Base-by-base conservation (phyloP, 768 basidiomycete species). In the Pleurotus ostreatus region DNA sequence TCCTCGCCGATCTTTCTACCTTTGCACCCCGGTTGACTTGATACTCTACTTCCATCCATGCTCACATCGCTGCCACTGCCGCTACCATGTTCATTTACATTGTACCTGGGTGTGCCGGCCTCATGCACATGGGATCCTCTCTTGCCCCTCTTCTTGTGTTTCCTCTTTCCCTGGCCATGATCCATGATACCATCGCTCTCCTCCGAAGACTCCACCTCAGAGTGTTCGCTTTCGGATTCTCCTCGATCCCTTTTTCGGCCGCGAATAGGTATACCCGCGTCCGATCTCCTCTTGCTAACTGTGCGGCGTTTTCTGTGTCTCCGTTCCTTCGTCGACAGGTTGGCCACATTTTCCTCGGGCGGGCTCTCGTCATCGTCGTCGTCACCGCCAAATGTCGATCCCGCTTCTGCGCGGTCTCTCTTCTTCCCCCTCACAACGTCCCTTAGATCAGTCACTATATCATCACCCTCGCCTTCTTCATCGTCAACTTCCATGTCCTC, bases 351-450 rank as follows among this genome's bases (percentile, higher is more conserved):
- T 12, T 68, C 70, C 55, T 74, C 74, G n/a, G 59, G 58, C 67
- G 57, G 70, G 72, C 30, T 77, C 23, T 25, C 23, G 74, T 48
- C 73, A 37, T 76, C 74, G 38, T 81, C 78, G 41, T 81, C 81
- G 60, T 88, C 87, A 22, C 79, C 83, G 46, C 82, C 88, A 63
- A 89, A 84, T 0, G 80, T 82, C 3, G 87, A 88, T 5, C 80
- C 88, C 55, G 86, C 86, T 64, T 88, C 87, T 5, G 80, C 78
- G 40, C 86, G 84, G 68, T 87, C 87, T 59, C 89, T 84, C 71
- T 92, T 92, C 75, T 80, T 88, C 45, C 88, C 88, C 58, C 83
- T 74, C 16, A 67, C 62, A 56, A 70, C 63, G 46, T 70, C 68
- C 55, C 63, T 67, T 48, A 76, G 66, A 49, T 75, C 76, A 20